These are phyloP conservation scores for Aspergillus sclerotioniger DNA, from an alignment of 495 filamentous ascomycete species.

Conservation along the genomic window DNA sequence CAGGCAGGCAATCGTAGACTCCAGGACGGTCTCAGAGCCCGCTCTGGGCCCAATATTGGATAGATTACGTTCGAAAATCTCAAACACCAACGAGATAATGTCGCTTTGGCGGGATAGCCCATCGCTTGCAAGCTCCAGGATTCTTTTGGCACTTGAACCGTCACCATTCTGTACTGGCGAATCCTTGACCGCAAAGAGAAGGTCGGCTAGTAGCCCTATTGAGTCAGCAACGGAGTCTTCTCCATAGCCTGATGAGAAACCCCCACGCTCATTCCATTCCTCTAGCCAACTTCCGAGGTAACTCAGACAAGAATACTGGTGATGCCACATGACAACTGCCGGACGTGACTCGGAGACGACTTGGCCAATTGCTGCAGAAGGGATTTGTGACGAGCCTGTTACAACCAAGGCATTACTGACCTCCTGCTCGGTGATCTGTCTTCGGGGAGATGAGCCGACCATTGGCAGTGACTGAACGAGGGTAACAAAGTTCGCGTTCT, in stretches of 20 bases:
- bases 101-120: conserved; percentile 71
- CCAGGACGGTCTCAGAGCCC: conserved; percentile 49
- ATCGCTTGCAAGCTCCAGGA: conserved; percentile 72
- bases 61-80: conserved; percentile 76
- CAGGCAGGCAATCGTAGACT: conserved; percentile 68
- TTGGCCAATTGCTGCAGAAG: conserved; percentile 64
- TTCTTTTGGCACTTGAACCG: conserved; percentile 41
- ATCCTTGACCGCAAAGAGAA: conserved; percentile 44
- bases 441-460: conserved; percentile 28
- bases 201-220: conserved; percentile 58
- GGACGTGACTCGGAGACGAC: conserved; percentile 66
- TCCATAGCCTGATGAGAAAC: conserved; percentile 31
- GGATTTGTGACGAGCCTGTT: conserved; percentile 44
- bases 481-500: conserved; percentile 66
- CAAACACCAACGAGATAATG: conserved; percentile 74
- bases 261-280: conserved; percentile 46
- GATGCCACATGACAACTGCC: conserved; percentile 65
- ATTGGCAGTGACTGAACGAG: conserved; percentile 42
- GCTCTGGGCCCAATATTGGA: conserved; percentile 58
- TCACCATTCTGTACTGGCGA: conserved; percentile 26
- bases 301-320: conserved; percentile 72
- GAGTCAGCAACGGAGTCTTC: conserved; percentile 60
- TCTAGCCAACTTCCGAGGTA: conserved; percentile 75
- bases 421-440: conserved; percentile 17
- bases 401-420: conserved; percentile 38